Evolutionary conservation across 2,329 filamentous ascomycete species (phyloP).

Genomic region (Apiospora hydei): DNA sequence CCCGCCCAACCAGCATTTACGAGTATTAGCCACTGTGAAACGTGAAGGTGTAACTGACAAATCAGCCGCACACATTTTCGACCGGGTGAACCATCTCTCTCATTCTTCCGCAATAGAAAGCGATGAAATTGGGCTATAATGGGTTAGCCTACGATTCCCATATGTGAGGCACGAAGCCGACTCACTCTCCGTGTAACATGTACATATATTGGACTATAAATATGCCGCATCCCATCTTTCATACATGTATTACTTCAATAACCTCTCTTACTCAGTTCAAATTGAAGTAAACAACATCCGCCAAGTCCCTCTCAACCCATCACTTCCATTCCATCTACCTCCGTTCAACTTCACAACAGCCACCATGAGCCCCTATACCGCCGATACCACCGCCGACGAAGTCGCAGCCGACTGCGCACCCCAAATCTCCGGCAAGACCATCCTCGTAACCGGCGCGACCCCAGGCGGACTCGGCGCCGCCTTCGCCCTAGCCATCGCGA

Average conservation of each 20-base stretch:
- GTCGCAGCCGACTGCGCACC: conserved; percentile 40
- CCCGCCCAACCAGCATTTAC: neutral
- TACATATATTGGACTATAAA: neutral
- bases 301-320: no score
- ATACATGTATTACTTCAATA: rapidly evolving
- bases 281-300: neutral
- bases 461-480: conserved; percentile 47
- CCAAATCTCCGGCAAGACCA: conserved; percentile 45
- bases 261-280: neutral
- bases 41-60: no score
- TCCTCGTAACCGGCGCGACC: conserved; percentile 52
- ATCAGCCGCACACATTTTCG: no score
- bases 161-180: neutral
- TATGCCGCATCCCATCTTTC: neutral
- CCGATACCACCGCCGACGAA: conserved; percentile 34
- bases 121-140: neutral
- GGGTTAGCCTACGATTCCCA: neutral
- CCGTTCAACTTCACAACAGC: neutral
- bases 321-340: no score
- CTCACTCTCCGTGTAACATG: neutral
- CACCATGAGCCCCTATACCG: neutral
- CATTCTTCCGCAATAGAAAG: neutral
- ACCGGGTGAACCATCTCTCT: neutral
- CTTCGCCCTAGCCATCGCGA: conserved; percentile 47
- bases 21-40: no score